A percentile compares a stretch with the other conserved stretches of the same genome.
Conservation (phyloP, 2,329 filamentous ascomycete genomes). For the Sporothrix luriei region DNA sequence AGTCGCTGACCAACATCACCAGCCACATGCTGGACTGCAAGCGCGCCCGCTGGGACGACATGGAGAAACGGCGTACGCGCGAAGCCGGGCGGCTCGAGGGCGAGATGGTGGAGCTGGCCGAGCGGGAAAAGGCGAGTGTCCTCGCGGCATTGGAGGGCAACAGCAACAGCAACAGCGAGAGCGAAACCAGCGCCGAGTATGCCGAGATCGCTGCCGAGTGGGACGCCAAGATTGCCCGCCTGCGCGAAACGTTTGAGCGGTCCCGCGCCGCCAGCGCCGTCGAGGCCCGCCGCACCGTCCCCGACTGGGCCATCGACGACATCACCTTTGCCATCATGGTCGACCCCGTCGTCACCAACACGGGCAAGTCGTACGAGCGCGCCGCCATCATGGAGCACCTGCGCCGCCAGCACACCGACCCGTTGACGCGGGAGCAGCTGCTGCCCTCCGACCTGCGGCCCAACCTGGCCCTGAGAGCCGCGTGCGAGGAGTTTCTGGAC, state of each 20-base stretch:
- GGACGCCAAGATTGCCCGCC: slow-evolving; percentile 49
- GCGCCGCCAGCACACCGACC: slow-evolving; percentile 73
- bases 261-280: slow-evolving; percentile 49
- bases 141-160: background rate
- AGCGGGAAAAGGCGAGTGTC: slow-evolving; percentile 45
- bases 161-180: slow-evolving; percentile 46
- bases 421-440: slow-evolving; percentile 78
- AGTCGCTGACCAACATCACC: slow-evolving; percentile 71
- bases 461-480: slow-evolving; percentile 78
- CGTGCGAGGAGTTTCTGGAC: slow-evolving; percentile 70
- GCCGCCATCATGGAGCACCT: slow-evolving; percentile 84
- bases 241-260: slow-evolving; percentile 56
- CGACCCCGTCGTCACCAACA: slow-evolving; percentile 75
- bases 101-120: slow-evolving; percentile 59
- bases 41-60: slow-evolving; percentile 80
- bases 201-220: slow-evolving; percentile 53
- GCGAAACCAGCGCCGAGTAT: slow-evolving; percentile 45
- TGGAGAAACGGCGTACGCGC: slow-evolving; percentile 64
- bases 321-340: slow-evolving; percentile 75
- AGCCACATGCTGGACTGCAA: slow-evolving; percentile 76
- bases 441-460: slow-evolving; percentile 70
- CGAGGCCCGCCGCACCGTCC: slow-evolving; percentile 59
- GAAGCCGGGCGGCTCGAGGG: slow-evolving; percentile 61
- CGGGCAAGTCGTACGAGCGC: slow-evolving; percentile 87
- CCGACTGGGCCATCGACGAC: slow-evolving; percentile 76